Conservation (phyloP, 1,284 basidiomycete genomes). For the Ceratobasidium sp. region DNA sequence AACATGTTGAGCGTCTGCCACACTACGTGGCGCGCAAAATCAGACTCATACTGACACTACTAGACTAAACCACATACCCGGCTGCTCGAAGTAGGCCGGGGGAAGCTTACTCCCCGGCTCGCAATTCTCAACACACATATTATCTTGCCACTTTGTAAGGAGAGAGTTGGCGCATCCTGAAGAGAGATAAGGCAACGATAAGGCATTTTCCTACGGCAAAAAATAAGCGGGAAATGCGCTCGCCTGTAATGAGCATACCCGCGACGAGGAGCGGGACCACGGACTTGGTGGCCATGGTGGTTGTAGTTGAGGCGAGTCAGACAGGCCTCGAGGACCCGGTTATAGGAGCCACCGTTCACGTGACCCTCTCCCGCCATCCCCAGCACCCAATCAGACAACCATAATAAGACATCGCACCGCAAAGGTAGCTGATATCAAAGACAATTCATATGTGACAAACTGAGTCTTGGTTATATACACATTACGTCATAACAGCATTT, state of each 20-base stretch:
- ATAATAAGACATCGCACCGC: too few species aligned
- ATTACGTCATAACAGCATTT: neutral
- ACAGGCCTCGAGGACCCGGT: neutral
- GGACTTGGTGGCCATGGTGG: conserved; percentile 32
- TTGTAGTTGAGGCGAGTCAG: conserved; percentile 6
- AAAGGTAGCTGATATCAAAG: too few species aligned
- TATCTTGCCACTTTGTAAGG: conserved; percentile 81
- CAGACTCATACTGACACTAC: too few species aligned
- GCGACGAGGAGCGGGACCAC: conserved; percentile 69
- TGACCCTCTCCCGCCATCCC: conserved; percentile 26
- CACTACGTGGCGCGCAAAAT: too few species aligned
- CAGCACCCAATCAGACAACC: neutral
- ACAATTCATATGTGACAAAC: too few species aligned
- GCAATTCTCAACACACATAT: conserved; percentile 96
- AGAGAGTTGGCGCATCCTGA: conserved; percentile 69
- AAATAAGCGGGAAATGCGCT: too few species aligned
- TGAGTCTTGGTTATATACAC: neutral
- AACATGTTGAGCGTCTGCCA: conserved; percentile 97
- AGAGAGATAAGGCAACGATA: neutral
- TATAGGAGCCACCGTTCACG: conserved; percentile 34
- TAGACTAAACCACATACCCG: conserved; percentile 57
- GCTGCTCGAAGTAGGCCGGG: conserved; percentile 87
- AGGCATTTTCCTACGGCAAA: too few species aligned
- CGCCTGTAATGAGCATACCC: conserved; percentile 83
- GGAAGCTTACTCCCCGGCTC: conserved; percentile 59